Percentiles rank a stretch among this genome's conserved stretches.
These are phyloP conservation scores for Colletotrichum phormii DNA, from an alignment of 2,329 filamentous ascomycete species.

Conservation along the genomic window DNA sequence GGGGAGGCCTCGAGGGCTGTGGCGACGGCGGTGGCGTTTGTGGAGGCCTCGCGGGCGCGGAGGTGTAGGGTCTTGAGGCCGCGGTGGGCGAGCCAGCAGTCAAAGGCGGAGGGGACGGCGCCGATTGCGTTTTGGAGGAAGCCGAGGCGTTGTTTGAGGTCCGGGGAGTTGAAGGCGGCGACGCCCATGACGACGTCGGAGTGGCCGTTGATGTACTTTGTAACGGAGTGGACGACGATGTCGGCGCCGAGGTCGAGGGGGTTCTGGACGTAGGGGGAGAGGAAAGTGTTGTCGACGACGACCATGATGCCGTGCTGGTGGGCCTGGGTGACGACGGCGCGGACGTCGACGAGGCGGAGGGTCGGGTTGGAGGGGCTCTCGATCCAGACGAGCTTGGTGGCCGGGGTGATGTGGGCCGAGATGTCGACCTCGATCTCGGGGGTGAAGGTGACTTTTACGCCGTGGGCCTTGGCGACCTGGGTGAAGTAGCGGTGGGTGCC, in stretches of 20 bases:
- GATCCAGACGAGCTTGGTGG: slow-evolving; percentile 98
- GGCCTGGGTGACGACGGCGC: slow-evolving; percentile 83
- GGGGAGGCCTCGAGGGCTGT: slow-evolving; percentile 81
- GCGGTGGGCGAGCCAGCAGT: slow-evolving; percentile 97
- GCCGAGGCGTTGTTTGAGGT: slow-evolving; percentile 79
- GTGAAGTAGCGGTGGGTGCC: slow-evolving; percentile 99
- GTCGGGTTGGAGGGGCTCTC: slow-evolving; percentile 96
- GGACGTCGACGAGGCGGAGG: slow-evolving; percentile 90
- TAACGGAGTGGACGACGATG: slow-evolving; percentile 96
- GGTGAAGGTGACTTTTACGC: slow-evolving; percentile 94
- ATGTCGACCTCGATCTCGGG: slow-evolving; percentile 92
- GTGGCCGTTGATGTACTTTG: slow-evolving; percentile 99
- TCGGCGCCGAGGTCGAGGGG: slow-evolving; percentile 95
- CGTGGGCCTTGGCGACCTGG: slow-evolving; percentile 93
- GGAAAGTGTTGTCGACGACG: slow-evolving; percentile 99
- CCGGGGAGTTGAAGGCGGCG: slow-evolving; percentile 91
- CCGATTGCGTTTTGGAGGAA: slow-evolving; percentile 99
- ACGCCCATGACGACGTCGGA: slow-evolving; percentile 97
- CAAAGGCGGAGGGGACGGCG: slow-evolving; percentile 92
- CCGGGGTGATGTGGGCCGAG: slow-evolving; percentile 82
- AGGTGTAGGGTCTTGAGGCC: slow-evolving; percentile 97
- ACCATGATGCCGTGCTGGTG: slow-evolving; percentile 91
- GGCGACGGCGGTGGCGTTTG: slow-evolving; percentile 84
- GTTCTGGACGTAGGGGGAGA: slow-evolving; percentile 96
- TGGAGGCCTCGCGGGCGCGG: slow-evolving; percentile 84